Evolutionary conservation across 805 yeast species (phyloP).

Genomic region (Grigorovia humatica): DNA sequence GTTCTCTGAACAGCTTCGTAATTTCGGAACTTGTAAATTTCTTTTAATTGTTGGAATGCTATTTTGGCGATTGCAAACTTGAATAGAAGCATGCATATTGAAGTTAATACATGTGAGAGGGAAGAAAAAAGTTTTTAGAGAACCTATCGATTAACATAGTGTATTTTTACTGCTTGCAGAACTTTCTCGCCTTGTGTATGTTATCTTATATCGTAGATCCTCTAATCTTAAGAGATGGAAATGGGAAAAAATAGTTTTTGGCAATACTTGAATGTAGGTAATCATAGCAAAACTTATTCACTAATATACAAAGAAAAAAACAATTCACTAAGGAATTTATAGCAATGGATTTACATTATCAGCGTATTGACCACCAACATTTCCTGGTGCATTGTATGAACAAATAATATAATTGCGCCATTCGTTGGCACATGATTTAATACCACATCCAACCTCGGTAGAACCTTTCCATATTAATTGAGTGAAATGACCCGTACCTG

Average conservation of each 20-base stretch:
- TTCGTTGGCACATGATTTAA: constrained; percentile 43
- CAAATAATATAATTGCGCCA: constrained; percentile 62
- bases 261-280: no score
- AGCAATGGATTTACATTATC: constrained; percentile 21
- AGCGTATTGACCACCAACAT: constrained; percentile 44
- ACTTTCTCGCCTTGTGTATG: no score
- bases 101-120: no score
- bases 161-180: no score
- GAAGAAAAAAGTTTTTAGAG: no score
- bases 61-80: no score
- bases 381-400: constrained; percentile 68
- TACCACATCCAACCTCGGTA: constrained; percentile 59
- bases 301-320: not conserved
- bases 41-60: no score
- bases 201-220: no score
- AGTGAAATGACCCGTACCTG: constrained; percentile 56
- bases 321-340: not conserved
- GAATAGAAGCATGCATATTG: no score
- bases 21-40: not conserved
- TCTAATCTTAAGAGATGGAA: no score
- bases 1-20: not conserved
- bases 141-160: no score
- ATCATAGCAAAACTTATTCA: not conserved
- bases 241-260: no score
- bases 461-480: constrained; percentile 63